Evolutionary conservation across 2,329 filamentous ascomycete species (phyloP), one percentile per base, ranked within the genome.

Genomic region (Lecanicillium sp.): DNA sequence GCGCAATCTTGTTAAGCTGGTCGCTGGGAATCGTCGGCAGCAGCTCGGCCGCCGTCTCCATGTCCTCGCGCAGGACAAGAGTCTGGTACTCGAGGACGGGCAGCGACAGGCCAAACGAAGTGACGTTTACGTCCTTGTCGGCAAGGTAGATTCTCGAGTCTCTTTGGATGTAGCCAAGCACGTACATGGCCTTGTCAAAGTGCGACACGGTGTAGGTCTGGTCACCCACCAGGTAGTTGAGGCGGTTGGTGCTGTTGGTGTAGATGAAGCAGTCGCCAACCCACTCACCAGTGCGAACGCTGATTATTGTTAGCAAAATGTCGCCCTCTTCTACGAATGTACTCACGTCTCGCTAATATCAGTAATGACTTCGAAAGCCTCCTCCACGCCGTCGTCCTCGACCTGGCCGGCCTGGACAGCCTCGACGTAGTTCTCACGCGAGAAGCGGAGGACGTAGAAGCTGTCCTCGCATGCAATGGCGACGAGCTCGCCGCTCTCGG

Each of bases 181-280:
- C 79, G 67, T 97, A 98, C 83, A 94, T 90, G 21, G 90, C 82
- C 64, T 90, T 85, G 68, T 98, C 93, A 61, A 96, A 97, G 70
- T 97, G 91, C 11, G 90, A 93, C 55, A 98, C 87, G 3, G 91
- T 96, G 75, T 97, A 96, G 12, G 90, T 95, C 71, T 97, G 90
- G 69, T 97, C 93, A 55, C 93, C 93, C 12, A 98, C 91, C 19
- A 98, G 81, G 71, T 97, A 97, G 74, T 97, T 97, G 51, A 98
- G 76, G 53, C 93, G 87, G 75, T 97, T 96, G 9, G 90, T 95
- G 66, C 79, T 87, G 75, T 95, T 97, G 48, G 93, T 96, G 77
- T 97, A 98, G 65, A 97, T 90, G 76, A 98, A 95, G 73, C 91
- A 95, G 71, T 98, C 93, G 53, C 93, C 93, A 49, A 98, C 87